A percentile compares a stretch with the other conserved stretches of the same genome.
Conservation (phyloP, 192 early-diverging fungal genomes). For the Chytriomyces hyalinus region DNA sequence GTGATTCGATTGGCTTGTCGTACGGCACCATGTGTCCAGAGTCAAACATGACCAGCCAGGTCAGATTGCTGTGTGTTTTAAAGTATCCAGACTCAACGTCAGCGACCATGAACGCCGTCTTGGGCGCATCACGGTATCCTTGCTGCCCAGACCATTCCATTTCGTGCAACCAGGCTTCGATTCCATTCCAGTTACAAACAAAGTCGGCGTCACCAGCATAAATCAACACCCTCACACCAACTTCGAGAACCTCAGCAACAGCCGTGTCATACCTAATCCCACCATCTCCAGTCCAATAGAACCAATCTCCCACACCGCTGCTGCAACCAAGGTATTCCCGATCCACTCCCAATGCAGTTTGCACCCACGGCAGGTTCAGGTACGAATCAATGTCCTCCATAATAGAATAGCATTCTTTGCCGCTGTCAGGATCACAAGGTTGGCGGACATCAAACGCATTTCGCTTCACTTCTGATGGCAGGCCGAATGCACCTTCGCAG, state of each 20-base stretch:
- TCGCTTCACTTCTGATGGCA: constrained; percentile 71
- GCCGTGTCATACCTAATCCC: constrained; percentile 49
- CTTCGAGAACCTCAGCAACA: constrained; percentile 42
- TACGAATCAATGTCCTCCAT: constrained; percentile 51
- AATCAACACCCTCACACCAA: constrained; percentile 48
- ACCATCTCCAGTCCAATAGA: constrained; percentile 52
- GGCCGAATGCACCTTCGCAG: constrained; percentile 78
- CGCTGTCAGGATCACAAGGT: constrained; percentile 47
- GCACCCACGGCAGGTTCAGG: constrained; percentile 56
- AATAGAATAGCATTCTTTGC: constrained; percentile 70
- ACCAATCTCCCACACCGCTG: constrained; percentile 47
- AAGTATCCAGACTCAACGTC: constrained; percentile 11
- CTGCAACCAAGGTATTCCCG: constrained; percentile 58
- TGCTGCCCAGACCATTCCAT: constrained; percentile 36
- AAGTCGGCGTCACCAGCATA: constrained; percentile 61
- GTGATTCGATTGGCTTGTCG: constrained; percentile 17
- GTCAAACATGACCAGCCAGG: constrained; percentile 26
- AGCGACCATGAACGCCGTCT: constrained; percentile 12
- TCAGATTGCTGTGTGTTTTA: constrained; percentile 13
- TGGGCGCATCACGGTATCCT: constrained; percentile 18
- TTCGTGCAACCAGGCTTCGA: constrained; percentile 27
- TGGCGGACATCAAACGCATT: constrained; percentile 87
- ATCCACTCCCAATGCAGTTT: constrained; percentile 58
- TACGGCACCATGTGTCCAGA: constrained; percentile 41
- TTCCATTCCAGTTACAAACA: constrained; percentile 38